phyloP scores from a whole-genome alignment of 106 monocot species.

The Hemerocallis citrina region DNA sequence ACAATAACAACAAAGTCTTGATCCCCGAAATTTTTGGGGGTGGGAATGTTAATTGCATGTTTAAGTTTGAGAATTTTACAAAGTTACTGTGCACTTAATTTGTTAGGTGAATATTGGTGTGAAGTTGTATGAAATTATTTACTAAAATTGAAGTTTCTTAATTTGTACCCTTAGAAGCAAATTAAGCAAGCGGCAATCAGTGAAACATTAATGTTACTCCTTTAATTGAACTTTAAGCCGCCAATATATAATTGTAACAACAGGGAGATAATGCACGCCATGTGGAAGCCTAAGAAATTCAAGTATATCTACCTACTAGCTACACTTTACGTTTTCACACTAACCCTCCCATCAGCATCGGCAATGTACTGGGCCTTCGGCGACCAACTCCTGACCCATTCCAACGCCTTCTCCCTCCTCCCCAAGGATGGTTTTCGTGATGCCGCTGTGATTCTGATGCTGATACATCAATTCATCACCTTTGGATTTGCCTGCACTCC shows the following conservation, averaged over 20 bases:
- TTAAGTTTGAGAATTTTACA: too few species aligned
- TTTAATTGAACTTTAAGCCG: background rate
- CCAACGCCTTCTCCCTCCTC: slow-evolving; percentile 52
- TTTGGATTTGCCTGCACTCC: slow-evolving; percentile 79
- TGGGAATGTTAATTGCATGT: too few species aligned
- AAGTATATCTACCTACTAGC: slow-evolving; percentile 66
- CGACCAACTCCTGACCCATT: slow-evolving; percentile 47
- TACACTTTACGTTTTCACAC: slow-evolving; percentile 60
- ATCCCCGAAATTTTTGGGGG: too few species aligned
- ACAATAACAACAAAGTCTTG: too few species aligned
- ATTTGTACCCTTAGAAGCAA: too few species aligned
- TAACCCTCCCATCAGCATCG: slow-evolving; percentile 56
- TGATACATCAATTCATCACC: slow-evolving; percentile 54
- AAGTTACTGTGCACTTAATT: too few species aligned
- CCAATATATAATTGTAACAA: too few species aligned
- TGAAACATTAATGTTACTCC: background rate
- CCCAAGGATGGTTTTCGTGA: slow-evolving; percentile 28
- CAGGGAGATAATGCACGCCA: slow-evolving; percentile 48
- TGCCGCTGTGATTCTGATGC: slow-evolving; percentile 20
- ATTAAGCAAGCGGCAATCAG: too few species aligned
- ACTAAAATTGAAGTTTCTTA: too few species aligned
- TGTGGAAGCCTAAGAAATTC: slow-evolving; percentile 82
- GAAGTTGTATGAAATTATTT: too few species aligned
- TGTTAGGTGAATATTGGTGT: too few species aligned
- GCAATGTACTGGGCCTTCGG: slow-evolving; percentile 78